Evolutionary conservation across 2,329 filamentous ascomycete species (phyloP).

Genomic region (Thelonectria blattea): DNA sequence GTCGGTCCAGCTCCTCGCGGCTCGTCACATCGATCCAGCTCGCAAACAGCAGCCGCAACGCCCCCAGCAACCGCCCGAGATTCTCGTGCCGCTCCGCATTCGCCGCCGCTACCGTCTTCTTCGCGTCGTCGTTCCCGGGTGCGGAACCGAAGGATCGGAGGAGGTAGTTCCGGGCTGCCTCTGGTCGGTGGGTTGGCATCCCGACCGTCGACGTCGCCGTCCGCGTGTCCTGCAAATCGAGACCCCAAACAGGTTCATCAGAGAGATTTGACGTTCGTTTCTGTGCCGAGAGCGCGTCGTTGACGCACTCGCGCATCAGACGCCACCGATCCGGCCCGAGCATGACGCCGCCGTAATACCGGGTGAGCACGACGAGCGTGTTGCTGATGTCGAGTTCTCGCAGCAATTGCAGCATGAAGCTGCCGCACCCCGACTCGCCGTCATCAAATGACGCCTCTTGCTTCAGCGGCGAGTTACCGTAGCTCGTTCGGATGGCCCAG

Average conservation of each 20-base stretch:
- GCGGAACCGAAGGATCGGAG: slow-evolving; percentile 64
- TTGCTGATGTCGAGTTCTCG: slow-evolving; percentile 57
- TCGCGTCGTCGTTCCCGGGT: slow-evolving; percentile 36
- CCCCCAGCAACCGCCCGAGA: slow-evolving; percentile 70
- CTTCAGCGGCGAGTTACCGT: slow-evolving; percentile 47
- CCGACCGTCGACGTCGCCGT: slow-evolving; percentile 50
- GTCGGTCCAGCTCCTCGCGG: slow-evolving; percentile 71
- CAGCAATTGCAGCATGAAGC: slow-evolving; percentile 61
- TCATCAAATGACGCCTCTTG: slow-evolving; percentile 64
- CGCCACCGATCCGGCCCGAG: slow-evolving; percentile 67
- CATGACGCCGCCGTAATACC: slow-evolving; percentile 68
- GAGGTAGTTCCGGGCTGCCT: slow-evolving; percentile 67
- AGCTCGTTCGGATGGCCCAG: slow-evolving; percentile 52
- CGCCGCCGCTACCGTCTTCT: slow-evolving; percentile 52
- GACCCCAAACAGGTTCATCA: slow-evolving; percentile 65
- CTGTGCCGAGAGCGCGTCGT: slow-evolving; percentile 59
- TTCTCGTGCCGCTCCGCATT: slow-evolving; percentile 72
- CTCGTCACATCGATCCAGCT: slow-evolving; percentile 75
- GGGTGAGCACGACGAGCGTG: slow-evolving; percentile 63
- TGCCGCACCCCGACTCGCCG: slow-evolving; percentile 65
- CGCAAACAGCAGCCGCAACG: slow-evolving; percentile 72
- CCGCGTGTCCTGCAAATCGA: slow-evolving; percentile 60
- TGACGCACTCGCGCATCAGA: slow-evolving; percentile 64
- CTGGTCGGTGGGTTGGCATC: slow-evolving; percentile 77
- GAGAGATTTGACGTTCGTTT: slow-evolving; percentile 44